These are phyloP conservation scores for Aspergillus quadricinctus DNA, from an alignment of 2,329 filamentous ascomycete genomes.

Conservation along the genomic window DNA sequence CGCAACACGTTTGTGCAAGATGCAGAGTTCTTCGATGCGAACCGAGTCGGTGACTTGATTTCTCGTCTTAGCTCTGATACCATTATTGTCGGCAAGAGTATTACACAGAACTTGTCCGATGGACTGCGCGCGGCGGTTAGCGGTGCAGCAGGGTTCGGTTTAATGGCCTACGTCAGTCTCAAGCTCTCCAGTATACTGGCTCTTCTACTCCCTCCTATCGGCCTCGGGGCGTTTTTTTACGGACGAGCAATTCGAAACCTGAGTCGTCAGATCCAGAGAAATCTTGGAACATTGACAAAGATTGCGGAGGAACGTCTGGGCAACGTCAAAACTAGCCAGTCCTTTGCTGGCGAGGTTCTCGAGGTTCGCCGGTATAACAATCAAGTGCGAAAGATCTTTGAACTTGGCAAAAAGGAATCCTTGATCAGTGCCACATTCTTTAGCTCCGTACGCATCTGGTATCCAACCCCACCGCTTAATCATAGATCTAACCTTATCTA, in stretches of 20 bases:
- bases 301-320: constrained; percentile 97
- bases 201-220: constrained; percentile 85
- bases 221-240: constrained; percentile 85
- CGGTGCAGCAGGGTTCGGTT: constrained; percentile 78
- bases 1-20: constrained; percentile 93
- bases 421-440: constrained; percentile 90
- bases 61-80: constrained; percentile 94
- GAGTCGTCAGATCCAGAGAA: constrained; percentile 89
- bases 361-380: constrained; percentile 88
- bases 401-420: constrained; percentile 80
- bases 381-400: constrained; percentile 88
- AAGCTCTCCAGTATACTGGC: constrained; percentile 83
- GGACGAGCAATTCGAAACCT: constrained; percentile 83
- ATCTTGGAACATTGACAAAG: constrained; percentile 86
- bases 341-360: constrained; percentile 87
- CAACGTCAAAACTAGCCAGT: constrained; percentile 94
- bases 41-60: constrained; percentile 92
- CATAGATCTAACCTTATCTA: constrained; percentile 39
- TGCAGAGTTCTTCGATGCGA: constrained; percentile 98
- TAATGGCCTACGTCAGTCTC: constrained; percentile 95
- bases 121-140: constrained; percentile 89
- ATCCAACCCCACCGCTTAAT: no score
- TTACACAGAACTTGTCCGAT: constrained; percentile 95
- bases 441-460: constrained; percentile 45
- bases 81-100: constrained; percentile 96